Evolutionary conservation across 768 basidiomycete species (phyloP).

Genomic region (Xanthoconium purpureum): DNA sequence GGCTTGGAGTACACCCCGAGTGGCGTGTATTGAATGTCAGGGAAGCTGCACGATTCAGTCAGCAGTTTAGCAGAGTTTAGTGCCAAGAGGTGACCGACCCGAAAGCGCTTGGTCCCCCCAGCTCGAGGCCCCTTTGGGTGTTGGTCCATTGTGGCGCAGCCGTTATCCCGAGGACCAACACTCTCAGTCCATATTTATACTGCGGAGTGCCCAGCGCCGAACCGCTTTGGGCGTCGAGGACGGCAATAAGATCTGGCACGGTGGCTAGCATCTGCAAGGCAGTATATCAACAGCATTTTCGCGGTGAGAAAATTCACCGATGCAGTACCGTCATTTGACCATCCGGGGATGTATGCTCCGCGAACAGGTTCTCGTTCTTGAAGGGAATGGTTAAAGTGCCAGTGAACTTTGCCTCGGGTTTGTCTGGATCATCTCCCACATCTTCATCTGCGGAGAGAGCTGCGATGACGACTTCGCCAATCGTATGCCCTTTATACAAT

Average conservation of each 20-base stretch:
- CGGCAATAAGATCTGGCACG: constrained; percentile 65
- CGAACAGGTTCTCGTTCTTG: constrained; percentile 61
- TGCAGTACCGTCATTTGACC: constrained; percentile 20
- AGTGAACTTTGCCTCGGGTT: constrained; percentile 20
- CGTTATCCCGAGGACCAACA: constrained; percentile 46
- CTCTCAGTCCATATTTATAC: constrained; percentile 58
- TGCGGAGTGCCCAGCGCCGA: constrained; percentile 61
- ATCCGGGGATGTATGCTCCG: constrained; percentile 37
- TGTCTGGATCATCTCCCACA: constrained; percentile 24
- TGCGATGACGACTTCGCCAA: constrained; percentile 36
- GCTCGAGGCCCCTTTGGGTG: constrained; percentile 45
- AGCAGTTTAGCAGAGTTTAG: neutral
- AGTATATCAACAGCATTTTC: neutral
- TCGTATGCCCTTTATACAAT: constrained; percentile 39
- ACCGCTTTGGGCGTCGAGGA: constrained; percentile 62
- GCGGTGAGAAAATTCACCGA: neutral
- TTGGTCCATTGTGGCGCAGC: constrained; percentile 56
- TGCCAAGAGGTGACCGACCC: constrained; percentile 34
- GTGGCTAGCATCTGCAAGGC: constrained; percentile 43
- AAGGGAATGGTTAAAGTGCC: constrained; percentile 50
- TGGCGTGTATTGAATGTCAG: constrained; percentile 35
- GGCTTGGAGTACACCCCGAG: constrained; percentile 43
- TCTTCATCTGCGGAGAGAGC: constrained; percentile 28
- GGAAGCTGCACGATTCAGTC: constrained; percentile 21
- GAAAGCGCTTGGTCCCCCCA: constrained; percentile 54